A percentile compares a stretch with the other conserved stretches of the same genome.
Evolutionary conservation across 768 basidiomycete species (phyloP).

Genomic region (Sarcodon aspratus): DNA sequence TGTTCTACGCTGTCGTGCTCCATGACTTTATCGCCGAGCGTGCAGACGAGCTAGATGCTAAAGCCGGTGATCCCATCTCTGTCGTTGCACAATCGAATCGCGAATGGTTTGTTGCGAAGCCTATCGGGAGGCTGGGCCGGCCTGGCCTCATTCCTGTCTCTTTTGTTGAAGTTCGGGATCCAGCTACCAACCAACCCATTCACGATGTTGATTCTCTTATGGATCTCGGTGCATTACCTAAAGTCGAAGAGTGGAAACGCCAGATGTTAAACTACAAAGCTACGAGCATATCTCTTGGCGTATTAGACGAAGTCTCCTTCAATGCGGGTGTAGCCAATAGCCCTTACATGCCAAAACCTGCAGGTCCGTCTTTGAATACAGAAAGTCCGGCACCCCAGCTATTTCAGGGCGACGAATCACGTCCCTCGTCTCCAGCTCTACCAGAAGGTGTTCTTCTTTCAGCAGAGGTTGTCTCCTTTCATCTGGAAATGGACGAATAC

Average conservation of each 20-base stretch:
- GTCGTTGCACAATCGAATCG: constrained; percentile 99
- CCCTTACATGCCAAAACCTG: constrained; percentile 21
- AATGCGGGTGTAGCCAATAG: constrained; percentile 31
- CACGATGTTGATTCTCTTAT: constrained; percentile 69
- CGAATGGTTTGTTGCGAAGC: constrained; percentile 99
- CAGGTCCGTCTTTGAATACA: constrained; percentile 5
- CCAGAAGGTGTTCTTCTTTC: constrained; percentile 78
- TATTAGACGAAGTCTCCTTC: constrained; percentile 54
- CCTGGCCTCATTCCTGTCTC: constrained; percentile 96
- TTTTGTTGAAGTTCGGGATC: constrained; percentile 95
- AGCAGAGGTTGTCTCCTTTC: constrained; percentile 92
- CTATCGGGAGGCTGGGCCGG: constrained; percentile 88
- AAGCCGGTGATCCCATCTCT: constrained; percentile 86
- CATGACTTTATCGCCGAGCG: constrained; percentile 96
- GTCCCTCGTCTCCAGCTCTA: constrained; percentile 29
- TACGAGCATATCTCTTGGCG: constrained; percentile 88
- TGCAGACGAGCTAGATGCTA: constrained; percentile 92
- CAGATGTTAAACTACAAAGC: constrained; percentile 94
- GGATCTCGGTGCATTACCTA: constrained; percentile 80
- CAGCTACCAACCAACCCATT: constrained; percentile 71
- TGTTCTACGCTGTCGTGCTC: constrained; percentile 89
- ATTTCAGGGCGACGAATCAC: constrained; percentile 11
- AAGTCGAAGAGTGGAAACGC: constrained; percentile 98
- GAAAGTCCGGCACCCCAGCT: constrained; percentile 9
- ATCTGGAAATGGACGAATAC: constrained; percentile 90